Evolutionary conservation across 805 yeast genomes (phyloP).

Genomic region (Cyberlindnera meyerae): DNA sequence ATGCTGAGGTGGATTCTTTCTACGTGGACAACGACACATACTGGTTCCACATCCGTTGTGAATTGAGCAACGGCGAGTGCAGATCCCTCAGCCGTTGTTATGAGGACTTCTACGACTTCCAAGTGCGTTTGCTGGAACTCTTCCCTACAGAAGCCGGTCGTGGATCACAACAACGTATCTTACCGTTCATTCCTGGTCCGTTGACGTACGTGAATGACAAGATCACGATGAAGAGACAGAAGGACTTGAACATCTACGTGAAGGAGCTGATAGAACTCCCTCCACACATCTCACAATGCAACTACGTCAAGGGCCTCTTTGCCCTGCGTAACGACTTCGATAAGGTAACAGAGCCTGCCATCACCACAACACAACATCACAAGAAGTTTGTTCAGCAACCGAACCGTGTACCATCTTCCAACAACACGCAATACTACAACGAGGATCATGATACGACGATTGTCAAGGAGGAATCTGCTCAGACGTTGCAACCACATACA

Average conservation of each 20-base stretch:
- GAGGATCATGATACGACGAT: conserved; percentile 27
- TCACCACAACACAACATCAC: not conserved
- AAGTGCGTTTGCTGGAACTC: conserved; percentile 70
- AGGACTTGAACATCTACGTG: conserved; percentile 52
- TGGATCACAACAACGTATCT: conserved; percentile 61
- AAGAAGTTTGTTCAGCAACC: conserved; percentile 9
- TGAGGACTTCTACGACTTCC: conserved; percentile 94
- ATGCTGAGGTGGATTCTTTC: conserved; percentile 74
- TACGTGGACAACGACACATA: conserved; percentile 80
- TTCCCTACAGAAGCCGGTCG: conserved; percentile 94
- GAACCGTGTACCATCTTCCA: conserved; percentile 4
- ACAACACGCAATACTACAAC: conserved; percentile 3
- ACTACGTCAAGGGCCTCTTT: conserved; percentile 67
- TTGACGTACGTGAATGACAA: conserved; percentile 83
- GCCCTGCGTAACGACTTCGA: conserved; percentile 40
- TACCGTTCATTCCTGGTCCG: conserved; percentile 97
- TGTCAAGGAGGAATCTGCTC: conserved; percentile 22
- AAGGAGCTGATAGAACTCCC: conserved; percentile 67
- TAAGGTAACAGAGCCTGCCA: conserved; percentile 16
- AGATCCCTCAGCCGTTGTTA: conserved; percentile 82
- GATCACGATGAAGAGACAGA: conserved; percentile 49
- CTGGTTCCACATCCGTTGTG: conserved; percentile 75
- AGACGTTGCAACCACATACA: conserved; percentile 10
- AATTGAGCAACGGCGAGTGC: conserved; percentile 59
- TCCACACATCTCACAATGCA: conserved; percentile 63